Percentiles rank a stretch among this genome's conserved stretches.
phyloP scores from a whole-genome alignment of 495 filamentous ascomycete genomes.

The Penicillium taxi region DNA sequence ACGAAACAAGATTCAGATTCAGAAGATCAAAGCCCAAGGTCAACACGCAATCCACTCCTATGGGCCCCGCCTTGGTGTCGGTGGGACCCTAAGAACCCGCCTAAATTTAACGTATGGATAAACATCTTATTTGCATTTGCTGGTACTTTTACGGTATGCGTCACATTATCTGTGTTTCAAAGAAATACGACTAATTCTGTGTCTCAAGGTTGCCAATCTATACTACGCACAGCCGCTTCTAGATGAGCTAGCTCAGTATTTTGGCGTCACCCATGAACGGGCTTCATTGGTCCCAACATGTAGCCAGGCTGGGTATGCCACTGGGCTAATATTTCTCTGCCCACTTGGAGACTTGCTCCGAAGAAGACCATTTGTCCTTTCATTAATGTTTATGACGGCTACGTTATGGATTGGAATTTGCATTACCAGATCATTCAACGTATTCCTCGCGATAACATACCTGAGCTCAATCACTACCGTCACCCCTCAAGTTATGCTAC shows the following conservation, averaged over 20 bases:
- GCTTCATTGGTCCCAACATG: constrained; percentile 62
- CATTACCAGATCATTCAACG: constrained; percentile 53
- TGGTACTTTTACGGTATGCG: constrained; percentile 22
- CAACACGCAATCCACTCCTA: constrained; percentile 16
- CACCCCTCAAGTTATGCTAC: constrained; percentile 80
- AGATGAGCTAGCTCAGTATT: constrained; percentile 53
- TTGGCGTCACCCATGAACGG: constrained; percentile 49
- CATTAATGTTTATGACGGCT: constrained; percentile 58
- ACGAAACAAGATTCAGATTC: too few species aligned
- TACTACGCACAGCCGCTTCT: constrained; percentile 68
- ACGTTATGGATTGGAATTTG: constrained; percentile 62
- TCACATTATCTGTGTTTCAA: neutral
- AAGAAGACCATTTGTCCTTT: constrained; percentile 61
- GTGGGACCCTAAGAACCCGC: constrained; percentile 49
- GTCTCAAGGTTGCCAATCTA: constrained; percentile 49
- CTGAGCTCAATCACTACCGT: constrained; percentile 68
- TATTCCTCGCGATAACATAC: constrained; percentile 63
- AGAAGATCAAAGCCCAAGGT: too few species aligned
- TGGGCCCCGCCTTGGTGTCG: constrained; percentile 52
- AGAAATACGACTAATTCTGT: neutral
- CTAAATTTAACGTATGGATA: constrained; percentile 50
- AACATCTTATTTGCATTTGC: constrained; percentile 55
- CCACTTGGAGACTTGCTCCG: constrained; percentile 69
- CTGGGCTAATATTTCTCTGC: constrained; percentile 66
- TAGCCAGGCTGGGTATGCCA: constrained; percentile 74